A percentile compares a stretch with the other conserved stretches of the same genome.
Evolutionary conservation across 768 basidiomycete genomes (phyloP).

Genomic region (Russula emetica): DNA sequence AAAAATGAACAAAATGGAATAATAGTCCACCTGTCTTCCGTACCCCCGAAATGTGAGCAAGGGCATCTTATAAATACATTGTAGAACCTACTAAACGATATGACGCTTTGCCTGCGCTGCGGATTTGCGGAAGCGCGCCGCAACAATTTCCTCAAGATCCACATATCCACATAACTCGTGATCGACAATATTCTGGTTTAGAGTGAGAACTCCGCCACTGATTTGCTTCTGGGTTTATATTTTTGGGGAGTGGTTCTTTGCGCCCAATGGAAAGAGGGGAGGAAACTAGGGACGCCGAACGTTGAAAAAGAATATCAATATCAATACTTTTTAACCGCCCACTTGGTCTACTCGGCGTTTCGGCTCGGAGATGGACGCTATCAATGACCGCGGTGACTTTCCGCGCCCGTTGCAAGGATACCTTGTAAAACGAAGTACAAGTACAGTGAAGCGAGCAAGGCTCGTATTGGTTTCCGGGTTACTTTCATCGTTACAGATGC

Average conservation of each 20-base stretch:
- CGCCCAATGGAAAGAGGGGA: conserved; percentile 6
- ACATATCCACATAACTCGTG: not conserved
- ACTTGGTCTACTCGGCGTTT: not conserved
- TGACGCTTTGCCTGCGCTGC: not conserved
- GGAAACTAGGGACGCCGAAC: conserved; percentile 4
- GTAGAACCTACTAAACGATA: not conserved
- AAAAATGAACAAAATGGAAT: not conserved
- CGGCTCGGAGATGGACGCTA: not conserved
- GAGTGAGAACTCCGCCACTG: not conserved
- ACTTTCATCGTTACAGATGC: not conserved
- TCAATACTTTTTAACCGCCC: not conserved
- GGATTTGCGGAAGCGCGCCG: not conserved
- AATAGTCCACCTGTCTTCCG: not conserved
- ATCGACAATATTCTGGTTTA: not conserved
- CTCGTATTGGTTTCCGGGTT: not conserved
- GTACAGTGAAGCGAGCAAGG: not conserved
- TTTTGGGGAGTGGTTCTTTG: not conserved
- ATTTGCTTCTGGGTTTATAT: not conserved
- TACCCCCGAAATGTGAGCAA: not conserved
- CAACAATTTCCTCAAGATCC: not conserved
- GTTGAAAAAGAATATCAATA: not conserved
- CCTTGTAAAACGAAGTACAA: conserved; percentile 7
- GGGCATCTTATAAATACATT: not conserved
- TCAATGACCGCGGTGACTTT: not conserved
- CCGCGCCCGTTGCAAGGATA: conserved; percentile 17